Percentiles rank a stretch among this genome's conserved stretches.
phyloP scores from a whole-genome alignment of 1,139 yeast species.

The Geotrichum europaeum region DNA sequence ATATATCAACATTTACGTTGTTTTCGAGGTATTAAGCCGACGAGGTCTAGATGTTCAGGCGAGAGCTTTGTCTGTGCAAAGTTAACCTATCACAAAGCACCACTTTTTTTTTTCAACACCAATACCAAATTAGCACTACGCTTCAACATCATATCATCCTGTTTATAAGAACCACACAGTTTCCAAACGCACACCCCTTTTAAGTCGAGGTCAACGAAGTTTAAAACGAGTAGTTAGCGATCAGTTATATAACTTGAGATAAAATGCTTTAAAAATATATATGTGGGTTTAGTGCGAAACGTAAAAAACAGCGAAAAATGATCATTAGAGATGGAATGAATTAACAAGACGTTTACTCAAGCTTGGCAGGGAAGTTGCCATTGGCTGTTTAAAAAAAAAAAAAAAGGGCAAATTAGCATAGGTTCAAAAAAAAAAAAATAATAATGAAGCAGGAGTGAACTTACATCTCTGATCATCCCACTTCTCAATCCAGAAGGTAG shows the following conservation, averaged over 20 bases:
- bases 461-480: slow-evolving; percentile 87
- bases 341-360: slow-evolving; percentile 30
- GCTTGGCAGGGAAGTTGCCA: slow-evolving; percentile 65
- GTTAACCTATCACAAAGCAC: background rate
- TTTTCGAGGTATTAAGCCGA: background rate
- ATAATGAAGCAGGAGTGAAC: slow-evolving; percentile 32
- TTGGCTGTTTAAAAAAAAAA: slow-evolving; percentile 31
- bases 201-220: background rate
- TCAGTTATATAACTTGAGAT: background rate
- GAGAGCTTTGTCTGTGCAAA: background rate
- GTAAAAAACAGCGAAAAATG: background rate
- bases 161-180: background rate
- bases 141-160: too few relatives aligned
- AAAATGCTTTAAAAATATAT: slow-evolving; percentile 6
- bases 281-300: slow-evolving; percentile 7
- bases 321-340: background rate
- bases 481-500: slow-evolving; percentile 83
- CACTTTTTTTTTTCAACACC: background rate
- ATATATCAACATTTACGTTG: background rate
- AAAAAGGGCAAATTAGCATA: slow-evolving; percentile 9
- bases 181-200: background rate
- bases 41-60: background rate
- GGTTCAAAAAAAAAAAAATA: background rate
- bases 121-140: background rate
- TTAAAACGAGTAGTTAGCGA: background rate